Evolutionary conservation across 768 basidiomycete genomes (phyloP), one percentile per base, ranked within the genome.

Genomic region (Serendipita vermifera): DNA sequence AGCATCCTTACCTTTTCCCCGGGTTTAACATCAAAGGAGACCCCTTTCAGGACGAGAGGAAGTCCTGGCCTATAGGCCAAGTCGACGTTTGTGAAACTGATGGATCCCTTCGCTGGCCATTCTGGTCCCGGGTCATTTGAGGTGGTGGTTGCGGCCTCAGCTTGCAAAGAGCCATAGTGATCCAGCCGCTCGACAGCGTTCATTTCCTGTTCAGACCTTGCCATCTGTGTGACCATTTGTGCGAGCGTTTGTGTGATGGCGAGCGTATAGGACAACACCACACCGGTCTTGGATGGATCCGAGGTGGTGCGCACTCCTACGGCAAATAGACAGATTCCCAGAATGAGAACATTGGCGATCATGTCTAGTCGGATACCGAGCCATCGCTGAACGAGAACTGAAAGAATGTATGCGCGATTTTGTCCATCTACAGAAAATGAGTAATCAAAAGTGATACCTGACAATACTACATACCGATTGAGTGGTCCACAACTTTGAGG

Each of bases 241-340:
- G 46, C 24, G 20, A 51, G 22, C 9, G 22, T 26, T n/a, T 51
- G 46, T 5, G 46, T 51, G 46, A 51, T 64, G 20, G 57, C 59
- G 2, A 72, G 64, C 0, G 76, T 73, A 62, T 82, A 83, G 0
- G 77, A 72, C 22, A 83, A 61, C 2, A 81, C 80, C 0, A 82
- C 78, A 22, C 82, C 78, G 55, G 81, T 75, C 62, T 79, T 81
- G 13, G 80, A 69, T 6, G 83, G 80, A 59, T 76, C 72, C 29
- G 81, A 75, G 0, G 73, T 66, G 35, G 71, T 68, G 15, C 82
- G 68, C 64, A 81, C 80, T 2, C 79, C 77, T 11, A 78, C 78
- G 2, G 81, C 83, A 64, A 87, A 85, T 13, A 87, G 66, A 2
- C 71, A 79, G 40, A 89, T 84, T 1, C 82, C 81, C 17, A 87